phyloP scores from a whole-genome alignment of 2,329 filamentous ascomycete genomes.

The Fusarium sp. region DNA sequence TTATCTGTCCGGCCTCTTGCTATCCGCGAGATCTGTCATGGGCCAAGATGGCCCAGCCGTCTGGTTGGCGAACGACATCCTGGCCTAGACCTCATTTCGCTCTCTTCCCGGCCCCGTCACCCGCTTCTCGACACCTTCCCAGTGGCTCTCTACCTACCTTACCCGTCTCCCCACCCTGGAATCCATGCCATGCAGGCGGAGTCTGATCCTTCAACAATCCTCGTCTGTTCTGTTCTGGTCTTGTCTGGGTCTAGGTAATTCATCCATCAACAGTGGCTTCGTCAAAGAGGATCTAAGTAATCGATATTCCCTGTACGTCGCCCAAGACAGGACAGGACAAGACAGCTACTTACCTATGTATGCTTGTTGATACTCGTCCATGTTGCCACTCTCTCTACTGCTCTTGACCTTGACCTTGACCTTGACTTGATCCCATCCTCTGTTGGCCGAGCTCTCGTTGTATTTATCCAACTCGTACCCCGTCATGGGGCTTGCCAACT shows the following conservation, averaged over 20 bases:
- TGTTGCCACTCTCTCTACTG: conserved; percentile 40
- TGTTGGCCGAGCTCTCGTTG: conserved; percentile 31
- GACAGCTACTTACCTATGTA: conserved; percentile 7
- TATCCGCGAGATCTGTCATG: conserved; percentile 43
- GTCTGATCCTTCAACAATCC: conserved; percentile 45
- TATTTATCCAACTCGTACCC: conserved; percentile 40
- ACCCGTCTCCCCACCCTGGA: conserved; percentile 42
- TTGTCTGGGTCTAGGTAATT: conserved; percentile 40
- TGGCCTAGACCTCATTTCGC: conserved; percentile 45
- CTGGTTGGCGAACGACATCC: conserved; percentile 44
- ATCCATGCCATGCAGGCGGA: conserved; percentile 39
- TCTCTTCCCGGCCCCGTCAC: conserved; percentile 45
- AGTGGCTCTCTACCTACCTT: conserved; percentile 41
- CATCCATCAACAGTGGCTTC: conserved; percentile 42
- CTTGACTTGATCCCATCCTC: conserved; percentile 13
- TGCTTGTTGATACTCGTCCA: conserved; percentile 20
- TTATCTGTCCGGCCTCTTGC: conserved; percentile 37
- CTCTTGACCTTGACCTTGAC: conserved; percentile 22
- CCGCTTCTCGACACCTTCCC: conserved; percentile 46
- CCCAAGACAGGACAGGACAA: conserved; percentile 14
- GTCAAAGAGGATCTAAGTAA: conserved; percentile 43
- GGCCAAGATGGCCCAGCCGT: conserved; percentile 42
- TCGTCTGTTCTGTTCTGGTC: conserved; percentile 21
- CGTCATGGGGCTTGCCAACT: conserved; percentile 34
- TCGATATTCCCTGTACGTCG: conserved; percentile 35